A percentile compares a stretch with the other conserved stretches of the same genome.
Conservation (phyloP, 805 yeast species). For the Candida lessepsii region DNA sequence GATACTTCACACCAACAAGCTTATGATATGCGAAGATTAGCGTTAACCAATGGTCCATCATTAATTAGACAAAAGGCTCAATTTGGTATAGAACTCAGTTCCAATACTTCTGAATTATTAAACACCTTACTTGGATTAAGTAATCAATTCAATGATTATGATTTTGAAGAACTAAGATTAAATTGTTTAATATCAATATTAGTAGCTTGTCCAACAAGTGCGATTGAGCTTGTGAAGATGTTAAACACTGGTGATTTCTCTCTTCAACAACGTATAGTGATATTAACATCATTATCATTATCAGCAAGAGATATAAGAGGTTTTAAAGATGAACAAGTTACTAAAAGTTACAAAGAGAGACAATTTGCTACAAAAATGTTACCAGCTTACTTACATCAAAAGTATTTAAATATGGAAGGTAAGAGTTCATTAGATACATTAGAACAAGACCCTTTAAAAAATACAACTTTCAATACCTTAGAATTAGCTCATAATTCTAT, state of each 20-base stretch:
- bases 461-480: background rate
- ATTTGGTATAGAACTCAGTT: conserved; percentile 52
- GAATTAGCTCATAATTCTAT: conserved; percentile 15
- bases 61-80: conserved; percentile 63
- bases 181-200: conserved; percentile 64
- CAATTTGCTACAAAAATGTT: conserved; percentile 40
- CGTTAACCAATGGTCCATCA: conserved; percentile 52
- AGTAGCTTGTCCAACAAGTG: conserved; percentile 44
- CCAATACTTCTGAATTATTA: conserved; percentile 44
- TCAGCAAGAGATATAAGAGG: conserved; percentile 75
- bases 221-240: conserved; percentile 46
- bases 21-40: conserved; percentile 48
- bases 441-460: no score
- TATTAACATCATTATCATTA: conserved; percentile 66
- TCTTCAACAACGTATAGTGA: conserved; percentile 68
- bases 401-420: conserved; percentile 28
- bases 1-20: conserved; percentile 46
- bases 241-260: conserved; percentile 75
- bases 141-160: conserved; percentile 53
- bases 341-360: conserved; percentile 30
- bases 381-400: conserved; percentile 47
- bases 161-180: conserved; percentile 67
- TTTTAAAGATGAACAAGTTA: conserved; percentile 46
- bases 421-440: no score
- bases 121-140: conserved; percentile 52